Evolutionary conservation across 108 stramenopile species (phyloP), one percentile per base, ranked within the genome.

Genomic region (Tribonema minus): DNA sequence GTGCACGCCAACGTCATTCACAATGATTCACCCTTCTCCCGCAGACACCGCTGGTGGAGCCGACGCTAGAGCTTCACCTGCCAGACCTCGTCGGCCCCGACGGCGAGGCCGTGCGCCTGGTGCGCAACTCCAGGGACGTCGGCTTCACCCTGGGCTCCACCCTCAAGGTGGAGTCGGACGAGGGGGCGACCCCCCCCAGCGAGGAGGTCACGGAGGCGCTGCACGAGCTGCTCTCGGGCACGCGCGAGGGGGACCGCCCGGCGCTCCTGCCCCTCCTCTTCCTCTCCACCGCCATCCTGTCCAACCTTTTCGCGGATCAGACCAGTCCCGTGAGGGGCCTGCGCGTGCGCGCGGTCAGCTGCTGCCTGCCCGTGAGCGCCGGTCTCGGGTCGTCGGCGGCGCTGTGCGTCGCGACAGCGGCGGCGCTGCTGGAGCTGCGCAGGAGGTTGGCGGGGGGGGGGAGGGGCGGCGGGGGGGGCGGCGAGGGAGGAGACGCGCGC

Each of bases 331-430:
- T 36, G 40, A 64, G n/a, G n/a, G 79, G 79, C 2, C 64, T 80
- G n/a, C 61, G 31, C 35, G 32, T 80, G 20, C 40, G 33, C 9
- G 72, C 66, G 20, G 62, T 70, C 35, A 67, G 72, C 38, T 58
- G 36, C 1, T 72, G 71, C 2, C 71, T 84, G 0, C 83, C 83
- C 26, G 79, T 84, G 0, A 80, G 83, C 20, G 83, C 80, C 20
- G 83, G 83, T 0, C 79, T 84, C 2, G 83, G 83, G 2, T 84
- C 83, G 1, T 84, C 83, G 7, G 83, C 83, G 9, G 71, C 83
- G 3, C 72, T 84, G 63, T 68, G 84, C 46, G 86, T 87, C 1
- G 88, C 88, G 29, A 64, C 79, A 4, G 41, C 81, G 27, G 87
- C 85, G 1, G 85, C 86, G 27, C 69, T 85, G 0, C 39, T 71